Percentiles rank a stretch among this genome's conserved stretches.
Evolutionary conservation across 306 rosid species (phyloP).

Genomic region (Cucumis sativus): Cucumber_9930_V3 NC_026658.2:26551501-26552000

Average conservation of each 20-base stretch:
- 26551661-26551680: not conserved
- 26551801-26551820: conserved; percentile 80
- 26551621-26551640: not conserved
- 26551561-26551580: conserved; percentile 89
- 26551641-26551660: not conserved
- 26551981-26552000: conserved; percentile 64
- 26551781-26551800: conserved; percentile 53
- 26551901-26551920: not conserved
- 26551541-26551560: conserved; percentile 79
- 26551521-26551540: conserved; percentile 52
- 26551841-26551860: conserved; percentile 60
- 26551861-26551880: conserved; percentile 14
- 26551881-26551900: conserved; percentile 8
- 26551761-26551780: conserved; percentile 59
- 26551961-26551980: conserved; percentile 56
- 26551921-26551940: conserved; percentile 6
- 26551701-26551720: not conserved
- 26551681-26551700: not conserved
- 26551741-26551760: conserved; percentile 9
- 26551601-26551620: not conserved
- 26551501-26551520: conserved; percentile 32
- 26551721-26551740: not conserved
- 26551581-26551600: conserved; percentile 8
- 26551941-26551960: conserved; percentile 43
- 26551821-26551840: conserved; percentile 87